These are phyloP conservation scores for Aristolochia contorta DNA, from an alignment of 164 flowering plant genomes.

Conservation along the genomic window DNA sequence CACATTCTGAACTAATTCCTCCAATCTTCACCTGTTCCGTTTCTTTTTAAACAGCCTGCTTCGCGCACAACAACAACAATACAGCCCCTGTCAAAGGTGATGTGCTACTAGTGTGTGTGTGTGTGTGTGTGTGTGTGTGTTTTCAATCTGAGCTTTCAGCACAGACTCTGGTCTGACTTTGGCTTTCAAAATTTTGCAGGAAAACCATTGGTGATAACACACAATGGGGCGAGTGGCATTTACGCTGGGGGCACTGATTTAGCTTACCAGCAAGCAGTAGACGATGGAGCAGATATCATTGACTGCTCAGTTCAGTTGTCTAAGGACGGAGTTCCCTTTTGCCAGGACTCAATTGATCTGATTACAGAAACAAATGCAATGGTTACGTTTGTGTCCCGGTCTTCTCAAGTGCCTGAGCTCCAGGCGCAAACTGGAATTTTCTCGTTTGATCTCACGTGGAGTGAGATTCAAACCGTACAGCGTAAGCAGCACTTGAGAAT, in stretches of 20 bases:
- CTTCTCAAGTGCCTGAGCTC: conserved; percentile 47
- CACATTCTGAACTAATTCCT: background rate
- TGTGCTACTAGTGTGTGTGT: background rate
- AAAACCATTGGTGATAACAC: conserved; percentile 48
- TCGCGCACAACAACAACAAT: conserved; percentile 39
- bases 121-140: no score
- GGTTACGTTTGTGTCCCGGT: conserved; percentile 44
- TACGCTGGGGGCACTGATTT: conserved; percentile 78
- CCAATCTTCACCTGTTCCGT: background rate
- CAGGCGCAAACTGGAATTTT: conserved; percentile 58
- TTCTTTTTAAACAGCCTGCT: conserved; percentile 50
- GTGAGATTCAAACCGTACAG: conserved; percentile 58
- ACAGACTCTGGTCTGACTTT: no score
- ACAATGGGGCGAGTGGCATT: conserved; percentile 89
- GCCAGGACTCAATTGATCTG: conserved; percentile 55
- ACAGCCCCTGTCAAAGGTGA: conserved; percentile 34
- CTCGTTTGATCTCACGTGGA: conserved; percentile 82
- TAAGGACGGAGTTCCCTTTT: conserved; percentile 80
- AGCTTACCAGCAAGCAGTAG: conserved; percentile 73
- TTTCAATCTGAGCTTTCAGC: no score
- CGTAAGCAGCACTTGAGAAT: conserved; percentile 34
- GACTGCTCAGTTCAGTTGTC: conserved; percentile 92
- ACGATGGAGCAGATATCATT: conserved; percentile 82
- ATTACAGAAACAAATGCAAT: conserved; percentile 45
- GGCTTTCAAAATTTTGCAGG: conserved; percentile 21